Evolutionary conservation across 768 basidiomycete genomes (phyloP).

Genomic region (Pleurotus pulmonarius): DNA sequence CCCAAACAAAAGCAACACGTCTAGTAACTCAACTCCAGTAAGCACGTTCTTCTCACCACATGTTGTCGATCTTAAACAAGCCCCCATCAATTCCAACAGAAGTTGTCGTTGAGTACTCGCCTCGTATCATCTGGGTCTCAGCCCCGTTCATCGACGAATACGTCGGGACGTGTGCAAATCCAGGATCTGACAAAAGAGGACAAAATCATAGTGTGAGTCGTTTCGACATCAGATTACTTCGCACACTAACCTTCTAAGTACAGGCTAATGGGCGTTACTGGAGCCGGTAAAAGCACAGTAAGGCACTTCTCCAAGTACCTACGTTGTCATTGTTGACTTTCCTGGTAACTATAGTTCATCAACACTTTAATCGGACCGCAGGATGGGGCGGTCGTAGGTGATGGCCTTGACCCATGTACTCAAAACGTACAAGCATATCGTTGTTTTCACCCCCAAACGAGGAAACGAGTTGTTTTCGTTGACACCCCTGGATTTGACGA

Average conservation of each 20-base stretch:
- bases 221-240: neutral
- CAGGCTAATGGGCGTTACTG: slow-evolving; percentile 22
- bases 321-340: neutral
- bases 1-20: neutral
- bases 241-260: neutral
- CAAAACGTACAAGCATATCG: slow-evolving; percentile 14
- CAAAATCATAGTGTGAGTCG: slow-evolving; percentile 2
- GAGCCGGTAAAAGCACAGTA: slow-evolving; percentile 21
- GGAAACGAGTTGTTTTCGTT: slow-evolving; percentile 9
- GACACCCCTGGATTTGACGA: slow-evolving; percentile 5
- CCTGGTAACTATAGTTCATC: slow-evolving; percentile 16
- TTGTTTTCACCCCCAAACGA: slow-evolving; percentile 7
- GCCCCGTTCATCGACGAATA: neutral
- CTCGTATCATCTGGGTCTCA: neutral
- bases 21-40: neutral
- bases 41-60: neutral
- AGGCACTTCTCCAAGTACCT: neutral
- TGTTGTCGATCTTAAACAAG: neutral
- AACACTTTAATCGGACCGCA: slow-evolving; percentile 15
- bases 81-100: neutral
- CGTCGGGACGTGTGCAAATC: neutral
- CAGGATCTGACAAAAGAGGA: neutral
- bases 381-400: slow-evolving; percentile 14
- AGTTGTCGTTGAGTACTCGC: neutral
- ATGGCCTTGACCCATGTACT: slow-evolving; percentile 20